These are phyloP conservation scores for Candida krabiensis DNA, from an alignment of 805 yeast genomes.

Conservation along the genomic window DNA sequence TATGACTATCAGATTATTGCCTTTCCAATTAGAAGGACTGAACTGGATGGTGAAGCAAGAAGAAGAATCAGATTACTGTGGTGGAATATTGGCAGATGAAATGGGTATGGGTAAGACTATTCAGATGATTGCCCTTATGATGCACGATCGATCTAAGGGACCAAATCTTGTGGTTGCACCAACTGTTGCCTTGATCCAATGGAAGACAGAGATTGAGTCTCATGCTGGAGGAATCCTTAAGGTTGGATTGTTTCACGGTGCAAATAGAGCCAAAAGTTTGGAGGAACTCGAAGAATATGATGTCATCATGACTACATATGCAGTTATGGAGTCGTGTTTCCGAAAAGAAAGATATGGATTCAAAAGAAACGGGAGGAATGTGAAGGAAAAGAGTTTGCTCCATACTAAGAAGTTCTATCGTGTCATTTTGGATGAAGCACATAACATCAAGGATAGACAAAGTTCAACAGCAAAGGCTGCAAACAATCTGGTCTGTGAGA, in stretches of 20 bases:
- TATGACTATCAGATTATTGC: conserved; percentile 70
- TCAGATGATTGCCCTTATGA: conserved; percentile 86
- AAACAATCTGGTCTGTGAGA: conserved; percentile 64
- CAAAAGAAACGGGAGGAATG: conserved; percentile 64
- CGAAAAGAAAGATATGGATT: conserved; percentile 85
- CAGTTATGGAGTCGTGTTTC: conserved; percentile 84
- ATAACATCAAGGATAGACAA: conserved; percentile 92
- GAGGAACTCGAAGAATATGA: conserved; percentile 64
- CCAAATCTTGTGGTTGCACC: conserved; percentile 96
- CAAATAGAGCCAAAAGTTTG: conserved; percentile 61
- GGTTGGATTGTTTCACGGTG: conserved; percentile 82
- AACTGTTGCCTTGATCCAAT: conserved; percentile 97
- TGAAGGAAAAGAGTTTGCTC: conserved; percentile 72
- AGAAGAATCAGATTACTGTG: conserved; percentile 72
- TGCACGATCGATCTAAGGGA: conserved; percentile 60
- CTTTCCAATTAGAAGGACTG: conserved; percentile 92
- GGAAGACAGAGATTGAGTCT: conserved; percentile 89
- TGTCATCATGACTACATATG: conserved; percentile 87
- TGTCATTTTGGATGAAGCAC: conserved; percentile 94
- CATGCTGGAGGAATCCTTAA: conserved; percentile 74
- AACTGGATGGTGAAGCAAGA: conserved; percentile 89
- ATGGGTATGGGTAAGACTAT: conserved; percentile 99
- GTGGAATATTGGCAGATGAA: conserved; percentile 96
- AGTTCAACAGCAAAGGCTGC: conserved; percentile 94
- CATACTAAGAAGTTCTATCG: conserved; percentile 79